Conservation (phyloP, 176 grass and related monocot species). For the Elaeis guineensis region DNA sequence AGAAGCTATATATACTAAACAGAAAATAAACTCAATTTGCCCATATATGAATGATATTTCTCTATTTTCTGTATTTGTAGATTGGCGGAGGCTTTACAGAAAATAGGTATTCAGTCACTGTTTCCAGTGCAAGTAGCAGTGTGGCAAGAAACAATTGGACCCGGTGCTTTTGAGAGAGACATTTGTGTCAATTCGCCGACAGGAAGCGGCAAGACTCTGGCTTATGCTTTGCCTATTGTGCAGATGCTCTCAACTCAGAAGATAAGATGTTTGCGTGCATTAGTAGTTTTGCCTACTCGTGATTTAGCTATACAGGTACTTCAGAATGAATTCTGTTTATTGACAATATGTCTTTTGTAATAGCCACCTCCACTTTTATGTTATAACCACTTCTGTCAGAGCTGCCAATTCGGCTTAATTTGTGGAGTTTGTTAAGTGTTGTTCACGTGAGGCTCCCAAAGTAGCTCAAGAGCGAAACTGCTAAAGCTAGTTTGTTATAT, state of each 20-base stretch:
- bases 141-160: slow-evolving; percentile 75
- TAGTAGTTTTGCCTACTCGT: slow-evolving; percentile 79
- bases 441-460: too few species aligned
- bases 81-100: slow-evolving; percentile 50
- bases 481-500: too few species aligned
- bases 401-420: too few species aligned
- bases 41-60: background rate
- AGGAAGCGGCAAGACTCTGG: slow-evolving; percentile 87
- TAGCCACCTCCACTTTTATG: too few species aligned
- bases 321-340: background rate
- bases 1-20: background rate
- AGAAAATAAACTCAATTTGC: background rate
- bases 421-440: too few species aligned
- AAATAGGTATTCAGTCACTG: slow-evolving; percentile 61
- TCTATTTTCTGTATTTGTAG: slow-evolving; percentile 27
- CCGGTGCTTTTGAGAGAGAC: slow-evolving; percentile 85
- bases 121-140: slow-evolving; percentile 74
- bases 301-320: slow-evolving; percentile 83
- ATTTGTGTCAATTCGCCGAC: slow-evolving; percentile 96
- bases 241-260: slow-evolving; percentile 44
- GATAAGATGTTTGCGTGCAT: slow-evolving; percentile 67
- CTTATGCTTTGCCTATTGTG: slow-evolving; percentile 87
- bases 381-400: too few species aligned
- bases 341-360: background rate
- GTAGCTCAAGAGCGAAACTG: too few species aligned